phyloP scores from a whole-genome alignment of 345 rosid genomes.

The Sisymbrium irio region DNA sequence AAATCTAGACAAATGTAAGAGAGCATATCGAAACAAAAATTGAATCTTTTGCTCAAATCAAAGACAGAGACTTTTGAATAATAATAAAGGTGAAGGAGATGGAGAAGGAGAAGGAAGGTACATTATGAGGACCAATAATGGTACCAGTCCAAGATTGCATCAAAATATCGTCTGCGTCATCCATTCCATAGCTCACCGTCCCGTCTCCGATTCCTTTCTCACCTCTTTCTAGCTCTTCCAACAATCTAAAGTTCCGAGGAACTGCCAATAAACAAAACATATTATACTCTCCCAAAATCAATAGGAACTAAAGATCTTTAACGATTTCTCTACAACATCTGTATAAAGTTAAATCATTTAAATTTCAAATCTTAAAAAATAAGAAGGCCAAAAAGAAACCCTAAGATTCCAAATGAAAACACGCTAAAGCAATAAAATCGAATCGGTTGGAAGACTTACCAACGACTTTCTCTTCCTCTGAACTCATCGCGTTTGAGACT shows the following conservation, averaged over 20 bases:
- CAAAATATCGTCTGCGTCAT: constrained; percentile 75
- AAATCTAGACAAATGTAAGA: background rate
- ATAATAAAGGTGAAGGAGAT: background rate
- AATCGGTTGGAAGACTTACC: constrained; percentile 2
- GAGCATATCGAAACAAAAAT: background rate
- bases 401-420: constrained; percentile 12
- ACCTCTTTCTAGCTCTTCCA: constrained; percentile 88
- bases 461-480: constrained; percentile 28
- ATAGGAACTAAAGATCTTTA: no score
- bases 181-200: constrained; percentile 88
- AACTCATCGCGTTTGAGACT: constrained; percentile 9
- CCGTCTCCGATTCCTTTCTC: constrained; percentile 90
- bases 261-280: no score
- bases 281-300: no score
- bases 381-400: background rate
- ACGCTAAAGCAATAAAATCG: background rate
- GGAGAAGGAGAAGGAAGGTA: constrained; percentile 24
- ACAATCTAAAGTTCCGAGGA: constrained; percentile 79
- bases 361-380: background rate
- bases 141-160: constrained; percentile 95
- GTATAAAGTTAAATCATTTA: no score
- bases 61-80: background rate
- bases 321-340: background rate
- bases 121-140: constrained; percentile 73
- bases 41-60: background rate